Evolutionary conservation across 345 rosid species (phyloP).

Genomic region (Alliaria petiolata): DNA sequence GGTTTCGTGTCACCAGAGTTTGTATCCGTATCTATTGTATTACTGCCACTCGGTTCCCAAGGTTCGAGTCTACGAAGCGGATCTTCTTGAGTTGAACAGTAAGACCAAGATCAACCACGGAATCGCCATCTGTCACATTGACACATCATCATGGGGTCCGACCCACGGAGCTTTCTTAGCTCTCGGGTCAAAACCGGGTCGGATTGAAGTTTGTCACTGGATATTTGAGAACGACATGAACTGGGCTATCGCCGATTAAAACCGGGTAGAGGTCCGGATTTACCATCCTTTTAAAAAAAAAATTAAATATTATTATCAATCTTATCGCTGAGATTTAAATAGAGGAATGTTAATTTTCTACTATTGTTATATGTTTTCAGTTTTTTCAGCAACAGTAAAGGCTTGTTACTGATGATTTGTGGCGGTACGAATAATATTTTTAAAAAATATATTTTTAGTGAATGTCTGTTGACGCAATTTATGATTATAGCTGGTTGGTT

Average conservation of each 20-base stretch:
- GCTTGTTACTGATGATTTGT: background rate
- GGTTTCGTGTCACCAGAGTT: constrained; percentile 76
- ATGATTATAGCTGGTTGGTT: constrained; percentile 16
- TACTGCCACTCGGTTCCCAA: constrained; percentile 88
- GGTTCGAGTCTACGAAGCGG: constrained; percentile 76
- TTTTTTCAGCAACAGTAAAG: no score
- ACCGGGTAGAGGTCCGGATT: constrained; percentile 46
- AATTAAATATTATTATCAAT: constrained; percentile 7
- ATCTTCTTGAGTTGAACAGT: constrained; percentile 45
- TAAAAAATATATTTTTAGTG: background rate
- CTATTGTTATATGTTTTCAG: background rate
- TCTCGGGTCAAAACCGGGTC: constrained; percentile 67
- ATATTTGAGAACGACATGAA: constrained; percentile 82
- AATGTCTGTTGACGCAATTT: constrained; percentile 26
- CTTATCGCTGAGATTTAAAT: constrained; percentile 14
- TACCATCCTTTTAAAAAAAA: constrained; percentile 29
- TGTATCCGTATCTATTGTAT: constrained; percentile 68
- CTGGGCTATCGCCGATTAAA: constrained; percentile 54
- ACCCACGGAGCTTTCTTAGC: constrained; percentile 69
- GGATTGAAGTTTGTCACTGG: constrained; percentile 84
- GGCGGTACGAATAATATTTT: constrained; percentile 22
- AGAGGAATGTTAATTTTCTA: constrained; percentile 29
- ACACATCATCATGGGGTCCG: constrained; percentile 75
- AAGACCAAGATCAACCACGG: constrained; percentile 67
- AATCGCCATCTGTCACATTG: constrained; percentile 75